Base-by-base conservation (phyloP, 495 filamentous ascomycete genomes). In the Penicillium malachiteum region DNA sequence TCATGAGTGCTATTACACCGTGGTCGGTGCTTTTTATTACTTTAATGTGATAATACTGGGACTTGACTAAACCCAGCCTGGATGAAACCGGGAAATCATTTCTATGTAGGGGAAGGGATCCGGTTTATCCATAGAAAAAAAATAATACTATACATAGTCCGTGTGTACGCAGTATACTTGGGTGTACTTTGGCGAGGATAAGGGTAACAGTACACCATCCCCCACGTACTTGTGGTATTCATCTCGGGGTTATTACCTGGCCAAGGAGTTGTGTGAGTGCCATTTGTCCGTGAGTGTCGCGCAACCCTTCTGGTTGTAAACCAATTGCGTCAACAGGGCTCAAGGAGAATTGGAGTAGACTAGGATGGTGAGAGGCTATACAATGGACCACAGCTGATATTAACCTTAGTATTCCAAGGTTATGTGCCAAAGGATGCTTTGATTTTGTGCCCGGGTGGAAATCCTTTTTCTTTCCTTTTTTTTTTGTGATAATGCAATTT, bases 231-330 rank as follows among this genome's bases (percentile, higher is more conserved):
- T 18, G n/a, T 38, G n/a, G 37, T 50, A 38, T 30, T 34, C 31
- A 44, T 46, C 33, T 55, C 58, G 48, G 58, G 42, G 41, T 52
- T 56, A 56, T 57, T 54, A 43, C 38, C 26, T 48, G 37, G 43
- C 47, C 50, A 46, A 42, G 51, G 51, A 21, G 40, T 44, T 39
- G 33, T 50, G 48, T 46, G 48, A 43, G 17, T 39, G 26, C 37
- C 18, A 52, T 48, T 38, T 31, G 26, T 48, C 52, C 30, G 47
- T 49, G 31, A 12, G 48, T 46, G 21, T 40, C 35, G 55, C 55
- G 35, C 49, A 57, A 48, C 35, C 26, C 30, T 52, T 33, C 49
- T 30, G n/a, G 9, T 44, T 44, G 31, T n/a, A 30, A 31, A 46
- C 13, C 21, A 14, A 46, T 44, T 21, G 42, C 26, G 26, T 44